These are phyloP conservation scores for Haemoproteus tartakovskyi DNA, from an alignment of 169 alveolate genomes.

Conservation along the genomic window DNA sequence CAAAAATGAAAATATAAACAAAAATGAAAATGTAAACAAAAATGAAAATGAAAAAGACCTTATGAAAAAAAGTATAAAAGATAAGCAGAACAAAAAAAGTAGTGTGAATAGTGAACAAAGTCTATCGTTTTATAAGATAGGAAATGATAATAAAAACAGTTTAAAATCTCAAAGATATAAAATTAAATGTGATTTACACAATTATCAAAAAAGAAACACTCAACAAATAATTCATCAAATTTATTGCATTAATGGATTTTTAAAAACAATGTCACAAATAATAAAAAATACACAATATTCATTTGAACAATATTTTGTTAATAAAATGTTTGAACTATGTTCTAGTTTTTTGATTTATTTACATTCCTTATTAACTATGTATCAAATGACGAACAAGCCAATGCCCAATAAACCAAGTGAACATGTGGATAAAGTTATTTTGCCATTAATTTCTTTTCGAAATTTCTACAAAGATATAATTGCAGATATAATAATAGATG, in stretches of 20 bases:
- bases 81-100: background rate
- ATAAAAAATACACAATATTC: conserved; percentile 17
- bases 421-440: conserved; percentile 47
- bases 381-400: conserved; percentile 58
- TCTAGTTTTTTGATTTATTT: conserved; percentile 52
- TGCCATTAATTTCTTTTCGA: conserved; percentile 48
- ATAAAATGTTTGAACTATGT: conserved; percentile 57
- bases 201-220: conserved; percentile 18
- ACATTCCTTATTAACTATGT: conserved; percentile 41
- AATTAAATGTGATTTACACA: conserved; percentile 8
- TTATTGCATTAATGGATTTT: conserved; percentile 40
- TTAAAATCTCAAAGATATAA: conserved; percentile 9
- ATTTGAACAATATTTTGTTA: conserved; percentile 37
- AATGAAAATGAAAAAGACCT: background rate
- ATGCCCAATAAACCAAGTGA: conserved; percentile 56
- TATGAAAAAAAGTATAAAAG: background rate
- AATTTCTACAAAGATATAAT: conserved; percentile 21
- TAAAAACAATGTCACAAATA: conserved; percentile 32
- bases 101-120: background rate
- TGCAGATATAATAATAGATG: conserved; percentile 39
- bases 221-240: conserved; percentile 16
- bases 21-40: background rate
- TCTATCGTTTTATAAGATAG: background rate
- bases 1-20: background rate
- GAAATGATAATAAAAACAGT: conserved; percentile 24